Evolutionary conservation across 2,329 filamentous ascomycete genomes (phyloP), one percentile per base, ranked within the genome.

Genomic region (Cladosporium sp.): DNA sequence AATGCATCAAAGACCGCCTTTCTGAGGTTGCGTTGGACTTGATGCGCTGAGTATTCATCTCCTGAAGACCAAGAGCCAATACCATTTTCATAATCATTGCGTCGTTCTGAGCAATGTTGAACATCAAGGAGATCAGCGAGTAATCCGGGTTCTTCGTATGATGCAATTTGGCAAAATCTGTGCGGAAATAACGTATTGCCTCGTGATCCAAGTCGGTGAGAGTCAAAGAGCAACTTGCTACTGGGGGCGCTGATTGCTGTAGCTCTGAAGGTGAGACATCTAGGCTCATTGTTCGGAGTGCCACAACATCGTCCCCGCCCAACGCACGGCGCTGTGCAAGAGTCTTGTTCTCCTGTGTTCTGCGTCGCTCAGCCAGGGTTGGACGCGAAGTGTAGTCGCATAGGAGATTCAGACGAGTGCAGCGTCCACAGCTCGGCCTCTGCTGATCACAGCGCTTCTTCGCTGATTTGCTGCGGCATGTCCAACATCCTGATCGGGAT

Each of bases 401-500:
- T n/a, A 18, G 2, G 16, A 53, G 50, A n/a, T 31, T 16, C 16
- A 53, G 28, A 21, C 50, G 50, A 33, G 50, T 31, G 50, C 50
- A 53, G 50, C 50, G 50, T n/a, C 50, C 50, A 28, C 50, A 53
- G 23, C 50, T 53, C 10, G 50, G 50, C 7, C 50, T 29, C 28
- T 53, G 50, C 50, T 53, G 50, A 29, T 53, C 50, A 53, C 50
- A 53, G 29, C 50, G 50, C 50, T 53, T 53, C 26, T 53, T 53
- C 11, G 50, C 50, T 29, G 50, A 53, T 28, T 53, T 53, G 26
- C 50, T 31, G 28, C 50, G 50, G 28, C 50, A 53, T 14, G 50
- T 53, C 50, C 50, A 53, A 29, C 50, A 53, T 18, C 50, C 50
- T 31, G 50, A 53, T 29, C 50, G 50, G 18, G 50, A 53, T n/a